These are phyloP conservation scores for Penicillium cosmopolitanum DNA, from an alignment of 495 filamentous ascomycete species.

Conservation along the genomic window DNA sequence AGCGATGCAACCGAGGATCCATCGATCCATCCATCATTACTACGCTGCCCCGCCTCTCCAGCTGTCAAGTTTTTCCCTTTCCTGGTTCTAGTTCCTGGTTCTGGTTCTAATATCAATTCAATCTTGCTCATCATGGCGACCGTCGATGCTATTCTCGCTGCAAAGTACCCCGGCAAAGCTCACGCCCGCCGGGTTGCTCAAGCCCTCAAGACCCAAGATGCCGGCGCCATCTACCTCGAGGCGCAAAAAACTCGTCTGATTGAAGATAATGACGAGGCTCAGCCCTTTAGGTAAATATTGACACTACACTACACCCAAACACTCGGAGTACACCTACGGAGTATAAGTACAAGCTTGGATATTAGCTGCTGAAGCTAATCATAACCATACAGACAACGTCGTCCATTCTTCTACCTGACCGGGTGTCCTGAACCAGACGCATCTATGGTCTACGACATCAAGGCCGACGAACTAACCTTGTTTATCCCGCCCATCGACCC, in stretches of 20 bases:
- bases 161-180: constrained; percentile 94
- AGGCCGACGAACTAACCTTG: constrained; percentile 71
- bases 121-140: constrained; percentile 33
- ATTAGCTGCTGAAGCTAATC: constrained; percentile 4
- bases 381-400: constrained; percentile 62
- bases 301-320: background rate
- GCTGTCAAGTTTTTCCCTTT: background rate
- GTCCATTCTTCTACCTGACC: constrained; percentile 93
- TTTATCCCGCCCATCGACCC: constrained; percentile 91
- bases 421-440: constrained; percentile 84
- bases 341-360: no score
- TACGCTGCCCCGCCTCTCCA: constrained; percentile 7
- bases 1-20: constrained; percentile 16
- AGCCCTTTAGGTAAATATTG: constrained; percentile 68
- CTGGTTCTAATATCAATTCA: background rate
- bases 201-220: constrained; percentile 55
- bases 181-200: constrained; percentile 84
- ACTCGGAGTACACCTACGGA: background rate
- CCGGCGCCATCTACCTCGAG: constrained; percentile 76
- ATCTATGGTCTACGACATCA: constrained; percentile 79
- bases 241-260: constrained; percentile 74
- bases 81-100: background rate
- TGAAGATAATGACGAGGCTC: constrained; percentile 81
- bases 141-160: constrained; percentile 54
- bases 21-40: background rate